Base-by-base conservation (phyloP, 2,329 filamentous ascomycete genomes). In the Albifimbria verrucaria region DNA sequence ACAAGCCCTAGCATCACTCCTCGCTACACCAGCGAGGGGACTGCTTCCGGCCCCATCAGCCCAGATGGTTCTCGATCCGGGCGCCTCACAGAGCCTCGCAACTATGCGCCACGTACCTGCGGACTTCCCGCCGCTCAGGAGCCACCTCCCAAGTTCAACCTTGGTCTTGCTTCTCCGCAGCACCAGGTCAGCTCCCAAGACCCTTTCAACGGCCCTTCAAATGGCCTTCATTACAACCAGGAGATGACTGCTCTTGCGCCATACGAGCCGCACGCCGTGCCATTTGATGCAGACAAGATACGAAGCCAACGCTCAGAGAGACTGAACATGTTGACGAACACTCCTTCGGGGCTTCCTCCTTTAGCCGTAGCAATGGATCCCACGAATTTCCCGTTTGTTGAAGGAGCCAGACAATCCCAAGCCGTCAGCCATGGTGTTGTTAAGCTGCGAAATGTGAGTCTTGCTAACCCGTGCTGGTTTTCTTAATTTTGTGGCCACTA, bases 401-500 rank as follows among this genome's bases (percentile, higher is more conserved):
- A 78, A 54, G 65, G 68, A 7, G 68, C 67, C 3, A 62, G 65
- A 7, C 60, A 68, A 44, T 56, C 63, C 1, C 58, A 63, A 9
- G 61, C 66, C 0, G 57, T 62, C 11, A 68, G 66, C 36, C 55
- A 69, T 28, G 79, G 77, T 2, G 77, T 83, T 2, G 64, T 82
- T 20, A 75, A 76, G 55, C 68, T 83, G 26, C 71, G 64, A 49
- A 82, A 82, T 41, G 80, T 80, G 59, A 70, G 79, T 71, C 23
- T 15, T 1, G 3, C 21, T 18, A 1, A 22, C 18, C 11, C 18
- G 11, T 11, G 15, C 9, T 7, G 2, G 2, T 18, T n/a, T 7
- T 10, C 15, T 1, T 12, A 41, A 17, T 10, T n/a, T n/a, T 44
- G 7, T 44, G 53, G 42, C 52, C 52, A 44, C 18, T 53, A n/a